Conservation (phyloP, 148 eudicot genomes). For the Silene uniflora region DNA sequence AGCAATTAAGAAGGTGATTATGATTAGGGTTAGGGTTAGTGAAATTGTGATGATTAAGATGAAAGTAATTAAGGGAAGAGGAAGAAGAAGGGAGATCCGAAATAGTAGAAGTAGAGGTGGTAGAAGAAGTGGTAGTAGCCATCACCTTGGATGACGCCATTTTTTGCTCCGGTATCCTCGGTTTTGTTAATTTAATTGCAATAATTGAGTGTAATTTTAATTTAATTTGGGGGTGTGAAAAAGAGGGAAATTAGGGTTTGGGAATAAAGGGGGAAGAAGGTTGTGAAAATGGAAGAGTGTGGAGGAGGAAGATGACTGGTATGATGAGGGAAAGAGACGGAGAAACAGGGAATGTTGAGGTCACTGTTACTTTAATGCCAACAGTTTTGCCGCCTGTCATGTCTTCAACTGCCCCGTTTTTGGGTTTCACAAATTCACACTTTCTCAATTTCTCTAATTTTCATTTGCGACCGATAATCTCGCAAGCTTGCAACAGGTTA, state of each 20-base stretch:
- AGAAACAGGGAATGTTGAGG: background rate
- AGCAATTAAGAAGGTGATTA: slow-evolving; percentile 8
- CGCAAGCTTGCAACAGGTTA: no score
- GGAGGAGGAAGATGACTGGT: background rate
- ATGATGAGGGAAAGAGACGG: background rate
- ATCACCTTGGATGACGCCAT: slow-evolving; percentile 64
- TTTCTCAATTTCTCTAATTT: no score
- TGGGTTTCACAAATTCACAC: no score
- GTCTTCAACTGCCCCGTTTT: background rate
- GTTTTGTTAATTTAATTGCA: background rate
- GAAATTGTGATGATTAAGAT: slow-evolving; percentile 12
- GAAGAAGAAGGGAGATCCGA: slow-evolving; percentile 27
- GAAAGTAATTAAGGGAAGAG: background rate
- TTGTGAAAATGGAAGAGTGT: background rate
- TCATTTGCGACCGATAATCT: no score
- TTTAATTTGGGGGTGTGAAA: background rate
- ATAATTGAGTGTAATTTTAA: background rate
- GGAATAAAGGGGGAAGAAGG: background rate
- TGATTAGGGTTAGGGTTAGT: background rate
- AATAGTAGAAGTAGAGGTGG: slow-evolving; percentile 32
- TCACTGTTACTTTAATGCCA: slow-evolving; percentile 1
- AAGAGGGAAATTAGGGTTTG: slow-evolving; percentile 8
- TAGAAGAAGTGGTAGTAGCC: slow-evolving; percentile 22
- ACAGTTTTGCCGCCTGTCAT: background rate
- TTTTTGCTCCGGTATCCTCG: slow-evolving; percentile 19